Percentiles rank a stretch among this genome's conserved stretches.
Conservation (phyloP, 805 yeast species). For the Nakazawaea ambrosiae region DNA sequence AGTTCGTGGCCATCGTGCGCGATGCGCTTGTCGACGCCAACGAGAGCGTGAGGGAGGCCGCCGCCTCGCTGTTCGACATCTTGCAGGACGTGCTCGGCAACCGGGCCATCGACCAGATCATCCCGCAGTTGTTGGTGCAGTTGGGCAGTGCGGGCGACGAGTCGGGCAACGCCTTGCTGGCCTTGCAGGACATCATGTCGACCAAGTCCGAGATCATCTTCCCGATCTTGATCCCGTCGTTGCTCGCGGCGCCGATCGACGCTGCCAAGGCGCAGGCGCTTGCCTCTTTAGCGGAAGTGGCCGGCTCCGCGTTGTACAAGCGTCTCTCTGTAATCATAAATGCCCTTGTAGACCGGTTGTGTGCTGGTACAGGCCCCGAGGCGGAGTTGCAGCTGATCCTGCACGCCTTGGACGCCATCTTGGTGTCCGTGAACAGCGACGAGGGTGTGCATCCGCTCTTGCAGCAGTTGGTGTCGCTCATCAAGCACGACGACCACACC, state of each 20-base stretch:
- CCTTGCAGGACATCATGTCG: conserved; percentile 87
- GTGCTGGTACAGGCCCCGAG: conserved; percentile 28
- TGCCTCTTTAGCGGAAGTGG: conserved; percentile 82
- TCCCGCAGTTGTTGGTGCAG: conserved; percentile 75
- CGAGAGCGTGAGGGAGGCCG: conserved; percentile 75
- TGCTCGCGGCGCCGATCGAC: conserved; percentile 76
- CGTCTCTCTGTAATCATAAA: conserved; percentile 70
- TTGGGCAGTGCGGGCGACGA: conserved; percentile 42
- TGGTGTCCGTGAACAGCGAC: conserved; percentile 65
- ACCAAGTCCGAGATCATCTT: conserved; percentile 84
- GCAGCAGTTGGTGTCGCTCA: conserved; percentile 70
- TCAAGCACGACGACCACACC: conserved; percentile 66
- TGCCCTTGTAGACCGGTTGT: conserved; percentile 56
- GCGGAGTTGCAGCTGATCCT: conserved; percentile 36
- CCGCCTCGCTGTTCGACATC: conserved; percentile 86
- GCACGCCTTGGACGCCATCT: conserved; percentile 57
- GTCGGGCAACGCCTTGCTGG: conserved; percentile 74
- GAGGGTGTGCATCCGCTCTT: conserved; percentile 80
- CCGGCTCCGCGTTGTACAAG: conserved; percentile 73
- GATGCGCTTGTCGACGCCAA: conserved; percentile 72
- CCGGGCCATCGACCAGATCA: conserved; percentile 77
- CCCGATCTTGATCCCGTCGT: conserved; percentile 86
- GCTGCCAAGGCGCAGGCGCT: conserved; percentile 81
- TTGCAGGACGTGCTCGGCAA: conserved; percentile 79
- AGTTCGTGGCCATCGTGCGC: conserved; percentile 69